Conservation (phyloP, 108 stramenopile genomes). For the Cafeteria roenbergensis region DNA sequence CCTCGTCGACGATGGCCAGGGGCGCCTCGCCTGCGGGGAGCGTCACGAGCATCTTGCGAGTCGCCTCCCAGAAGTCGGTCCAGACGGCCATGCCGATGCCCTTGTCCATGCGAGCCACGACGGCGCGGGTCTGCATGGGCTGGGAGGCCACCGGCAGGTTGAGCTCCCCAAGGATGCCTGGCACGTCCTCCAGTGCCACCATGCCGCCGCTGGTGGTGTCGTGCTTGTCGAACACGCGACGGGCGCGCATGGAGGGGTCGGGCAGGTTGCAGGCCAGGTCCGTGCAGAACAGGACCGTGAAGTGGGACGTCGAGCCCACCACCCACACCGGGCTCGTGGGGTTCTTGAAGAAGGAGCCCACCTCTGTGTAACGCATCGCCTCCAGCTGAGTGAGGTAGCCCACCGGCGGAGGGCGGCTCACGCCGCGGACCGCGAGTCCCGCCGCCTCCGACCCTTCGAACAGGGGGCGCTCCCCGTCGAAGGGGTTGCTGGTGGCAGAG, state of each 20-base stretch:
- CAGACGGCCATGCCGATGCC: not conserved
- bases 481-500: constrained; percentile 62
- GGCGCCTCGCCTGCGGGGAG: not conserved
- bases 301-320: constrained; percentile 61
- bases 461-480: constrained; percentile 56
- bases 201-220: not conserved
- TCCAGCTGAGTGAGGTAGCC: constrained; percentile 69
- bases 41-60: not conserved
- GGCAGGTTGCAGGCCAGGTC: constrained; percentile 26
- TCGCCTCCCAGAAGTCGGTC: not conserved
- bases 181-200: constrained; percentile 8
- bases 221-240: constrained; percentile 18
- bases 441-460: constrained; percentile 17
- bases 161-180: constrained; percentile 6
- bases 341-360: constrained; percentile 63
- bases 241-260: not conserved
- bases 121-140: not conserved
- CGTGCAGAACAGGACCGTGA: constrained; percentile 60
- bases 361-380: constrained; percentile 56
- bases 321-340: constrained; percentile 67
- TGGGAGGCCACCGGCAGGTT: not conserved
- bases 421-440: constrained; percentile 58
- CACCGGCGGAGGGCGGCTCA: constrained; percentile 50
- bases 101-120: not conserved
- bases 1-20: not conserved